phyloP scores from a whole-genome alignment of 768 basidiomycete species.

The Hericium alpestre region DNA sequence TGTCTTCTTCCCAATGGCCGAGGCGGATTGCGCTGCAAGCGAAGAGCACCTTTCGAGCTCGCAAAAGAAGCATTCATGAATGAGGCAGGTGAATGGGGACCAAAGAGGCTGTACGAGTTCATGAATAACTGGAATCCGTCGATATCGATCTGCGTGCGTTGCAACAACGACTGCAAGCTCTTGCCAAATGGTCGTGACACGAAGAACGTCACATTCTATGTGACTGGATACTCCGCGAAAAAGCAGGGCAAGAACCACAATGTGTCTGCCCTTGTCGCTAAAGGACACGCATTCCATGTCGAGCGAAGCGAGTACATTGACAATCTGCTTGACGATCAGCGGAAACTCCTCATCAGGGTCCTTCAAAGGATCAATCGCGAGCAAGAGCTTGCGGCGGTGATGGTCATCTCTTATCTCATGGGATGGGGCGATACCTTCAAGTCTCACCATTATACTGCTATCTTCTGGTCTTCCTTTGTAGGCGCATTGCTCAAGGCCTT shows the following conservation, averaged over 20 bases:
- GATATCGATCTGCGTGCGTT: constrained; percentile 16
- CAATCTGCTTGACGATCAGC: constrained; percentile 17
- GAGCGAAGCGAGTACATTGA: constrained; percentile 9
- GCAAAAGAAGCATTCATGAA: constrained; percentile 6
- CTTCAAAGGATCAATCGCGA: constrained; percentile 24
- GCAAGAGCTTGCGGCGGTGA: constrained; percentile 28
- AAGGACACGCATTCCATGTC: constrained; percentile 21
- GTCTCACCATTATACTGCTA: constrained; percentile 26
- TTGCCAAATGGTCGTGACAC: constrained; percentile 27
- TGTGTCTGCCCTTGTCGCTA: constrained; percentile 24
- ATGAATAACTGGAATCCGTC: constrained; percentile 20
- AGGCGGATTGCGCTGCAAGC: constrained; percentile 14
- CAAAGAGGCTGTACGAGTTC: constrained; percentile 7
- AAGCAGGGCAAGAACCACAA: constrained; percentile 24
- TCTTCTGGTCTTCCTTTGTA: constrained; percentile 26
- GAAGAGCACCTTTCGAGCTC: constrained; percentile 15
- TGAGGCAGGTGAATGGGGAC: constrained; percentile 12
- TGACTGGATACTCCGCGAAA: constrained; percentile 8
- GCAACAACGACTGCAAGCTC: constrained; percentile 35
- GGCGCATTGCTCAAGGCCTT: constrained; percentile 12
- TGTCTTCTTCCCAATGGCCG: constrained; percentile 6
- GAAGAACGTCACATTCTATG: constrained; percentile 24
- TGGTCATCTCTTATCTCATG: constrained; percentile 33
- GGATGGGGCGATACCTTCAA: constrained; percentile 29
- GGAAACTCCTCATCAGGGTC: constrained; percentile 22